Evolutionary conservation across 768 basidiomycete species (phyloP).

Genomic region (Russula foetens): DNA sequence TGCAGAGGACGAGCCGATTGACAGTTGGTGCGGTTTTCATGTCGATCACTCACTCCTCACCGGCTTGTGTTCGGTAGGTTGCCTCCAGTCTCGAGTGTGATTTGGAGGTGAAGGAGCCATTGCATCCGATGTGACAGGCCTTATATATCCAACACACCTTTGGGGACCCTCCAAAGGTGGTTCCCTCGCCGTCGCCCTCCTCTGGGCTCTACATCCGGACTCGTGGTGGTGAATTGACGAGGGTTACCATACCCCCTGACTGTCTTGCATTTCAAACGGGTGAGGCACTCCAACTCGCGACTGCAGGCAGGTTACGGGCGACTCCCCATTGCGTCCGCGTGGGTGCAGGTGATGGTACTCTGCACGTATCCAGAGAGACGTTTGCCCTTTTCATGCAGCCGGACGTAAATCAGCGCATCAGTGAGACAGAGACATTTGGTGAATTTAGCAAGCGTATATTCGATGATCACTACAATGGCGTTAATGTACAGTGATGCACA

Average conservation of each 20-base stretch:
- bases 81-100: not conserved
- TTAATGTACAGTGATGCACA: constrained; percentile 13
- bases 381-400: constrained; percentile 90
- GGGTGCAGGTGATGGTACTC: constrained; percentile 38
- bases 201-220: constrained; percentile 92
- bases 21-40: constrained; percentile 95
- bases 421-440: constrained; percentile 71
- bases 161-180: constrained; percentile 33
- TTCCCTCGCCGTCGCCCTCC: constrained; percentile 60
- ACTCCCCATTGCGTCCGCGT: constrained; percentile 94
- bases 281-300: constrained; percentile 88
- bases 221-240: constrained; percentile 66
- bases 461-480: constrained; percentile 44
- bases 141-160: constrained; percentile 63
- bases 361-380: constrained; percentile 71
- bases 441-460: constrained; percentile 83
- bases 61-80: constrained; percentile 77
- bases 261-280: constrained; percentile 96
- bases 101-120: not conserved
- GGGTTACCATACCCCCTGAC: constrained; percentile 78
- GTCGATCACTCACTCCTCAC: constrained; percentile 88
- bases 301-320: constrained; percentile 69
- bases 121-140: constrained; percentile 39
- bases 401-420: constrained; percentile 68
- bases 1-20: constrained; percentile 57